Percentiles rank a stretch among this genome's conserved stretches.
Evolutionary conservation across 441 rosid genomes (phyloP).

Genomic region (Eruca vesicaria): DNA sequence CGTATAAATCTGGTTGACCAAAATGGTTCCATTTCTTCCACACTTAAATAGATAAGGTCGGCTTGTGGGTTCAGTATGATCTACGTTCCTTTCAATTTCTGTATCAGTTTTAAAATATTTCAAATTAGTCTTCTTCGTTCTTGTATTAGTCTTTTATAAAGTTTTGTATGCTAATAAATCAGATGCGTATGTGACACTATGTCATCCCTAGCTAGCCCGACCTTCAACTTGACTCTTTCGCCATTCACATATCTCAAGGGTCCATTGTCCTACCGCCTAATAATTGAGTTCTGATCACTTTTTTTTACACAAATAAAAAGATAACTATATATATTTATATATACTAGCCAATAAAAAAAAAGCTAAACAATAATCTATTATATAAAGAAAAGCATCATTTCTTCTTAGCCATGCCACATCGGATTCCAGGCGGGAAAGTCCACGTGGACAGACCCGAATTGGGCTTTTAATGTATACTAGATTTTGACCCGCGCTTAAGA

Average conservation of each 20-base stretch:
- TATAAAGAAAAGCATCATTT: too few species aligned
- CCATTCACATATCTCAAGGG: slow-evolving; percentile 15
- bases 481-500: too few species aligned
- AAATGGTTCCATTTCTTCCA: slow-evolving; percentile 18
- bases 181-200: slow-evolving; percentile 19
- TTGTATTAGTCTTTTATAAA: neutral
- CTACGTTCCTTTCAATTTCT: slow-evolving; percentile 4
- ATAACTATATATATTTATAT: neutral
- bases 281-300: slow-evolving; percentile 4
- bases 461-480: too few species aligned
- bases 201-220: slow-evolving; percentile 14
- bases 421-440: too few species aligned
- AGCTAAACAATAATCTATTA: too few species aligned
- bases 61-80: slow-evolving; percentile 30
- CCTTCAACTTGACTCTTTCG: slow-evolving; percentile 17
- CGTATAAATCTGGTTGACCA: neutral
- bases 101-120: neutral
- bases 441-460: too few species aligned
- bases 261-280: slow-evolving; percentile 4
- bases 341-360: neutral
- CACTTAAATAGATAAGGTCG: slow-evolving; percentile 25
- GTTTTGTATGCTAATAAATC: slow-evolving; percentile 12
- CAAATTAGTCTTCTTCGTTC: neutral
- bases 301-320: neutral
- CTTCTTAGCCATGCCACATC: too few species aligned